phyloP scores from a whole-genome alignment of 441 rosid species.

The Pelargonium myrrhifolium region DNA sequence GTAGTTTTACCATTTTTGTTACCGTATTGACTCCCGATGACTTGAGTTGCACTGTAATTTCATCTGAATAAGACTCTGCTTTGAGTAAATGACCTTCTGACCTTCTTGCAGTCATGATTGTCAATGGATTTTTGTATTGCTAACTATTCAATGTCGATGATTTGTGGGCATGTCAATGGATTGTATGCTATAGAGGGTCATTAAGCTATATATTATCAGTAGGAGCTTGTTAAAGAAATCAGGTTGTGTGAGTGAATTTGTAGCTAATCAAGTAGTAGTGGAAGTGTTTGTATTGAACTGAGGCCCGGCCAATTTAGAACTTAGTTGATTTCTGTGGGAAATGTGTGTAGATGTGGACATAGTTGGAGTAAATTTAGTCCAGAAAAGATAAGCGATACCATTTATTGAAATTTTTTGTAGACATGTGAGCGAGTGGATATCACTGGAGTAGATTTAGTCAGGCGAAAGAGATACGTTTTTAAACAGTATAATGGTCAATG shows the following conservation, averaged over 20 bases:
- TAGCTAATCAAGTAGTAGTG: not conserved
- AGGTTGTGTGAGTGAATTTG: not conserved
- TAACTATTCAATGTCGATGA: not conserved
- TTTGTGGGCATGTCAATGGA: not conserved
- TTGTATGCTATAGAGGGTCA: too few relatives aligned
- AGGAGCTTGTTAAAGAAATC: not conserved
- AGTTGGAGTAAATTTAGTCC: not conserved
- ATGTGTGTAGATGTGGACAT: too few relatives aligned
- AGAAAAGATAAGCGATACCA: not conserved
- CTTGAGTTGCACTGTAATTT: not conserved
- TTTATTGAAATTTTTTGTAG: not conserved
- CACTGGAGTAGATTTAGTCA: not conserved
- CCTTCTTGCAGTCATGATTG: not conserved
- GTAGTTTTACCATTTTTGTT: not conserved
- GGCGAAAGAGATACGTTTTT: not conserved
- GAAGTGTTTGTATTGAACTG: not conserved
- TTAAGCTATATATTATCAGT: not conserved
- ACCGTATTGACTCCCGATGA: not conserved
- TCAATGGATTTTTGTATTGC: not conserved
- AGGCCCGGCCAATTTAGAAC: not conserved
- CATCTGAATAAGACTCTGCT: not conserved
- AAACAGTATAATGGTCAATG: not conserved
- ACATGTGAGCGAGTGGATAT: not conserved
- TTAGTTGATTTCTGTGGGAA: not conserved
- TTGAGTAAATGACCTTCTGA: not conserved